These are phyloP conservation scores for Pseudoturritis turrita DNA, from an alignment of 345 rosid species.

Conservation along the genomic window DNA sequence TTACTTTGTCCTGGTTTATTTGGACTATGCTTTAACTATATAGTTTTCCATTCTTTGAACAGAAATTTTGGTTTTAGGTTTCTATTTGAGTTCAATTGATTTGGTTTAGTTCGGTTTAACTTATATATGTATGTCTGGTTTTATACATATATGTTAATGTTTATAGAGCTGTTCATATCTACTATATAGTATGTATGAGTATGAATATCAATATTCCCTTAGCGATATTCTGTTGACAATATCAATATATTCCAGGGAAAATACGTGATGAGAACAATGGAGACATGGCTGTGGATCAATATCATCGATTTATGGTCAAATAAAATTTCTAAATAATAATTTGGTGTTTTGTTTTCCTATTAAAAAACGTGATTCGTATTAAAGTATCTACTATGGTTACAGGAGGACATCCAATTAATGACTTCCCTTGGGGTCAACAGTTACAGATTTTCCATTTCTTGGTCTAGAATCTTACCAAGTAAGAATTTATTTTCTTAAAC, in stretches of 20 bases:
- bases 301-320: conserved; percentile 26
- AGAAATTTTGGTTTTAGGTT: not conserved
- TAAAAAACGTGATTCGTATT: not conserved
- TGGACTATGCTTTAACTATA: not conserved
- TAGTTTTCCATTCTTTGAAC: not conserved
- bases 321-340: not conserved
- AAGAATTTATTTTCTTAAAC: conserved; percentile 18
- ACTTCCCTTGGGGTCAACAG: conserved; percentile 53
- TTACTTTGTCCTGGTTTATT: not conserved
- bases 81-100: not conserved
- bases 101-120: not conserved
- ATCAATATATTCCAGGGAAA: conserved; percentile 21
- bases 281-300: conserved; percentile 34
- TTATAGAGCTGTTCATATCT: not conserved
- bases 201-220: not conserved
- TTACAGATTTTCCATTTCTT: conserved; percentile 77
- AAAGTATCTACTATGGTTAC: not conserved
- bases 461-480: conserved; percentile 82
- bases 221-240: not conserved
- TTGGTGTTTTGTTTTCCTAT: not conserved
- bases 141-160: not conserved
- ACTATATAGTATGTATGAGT: not conserved
- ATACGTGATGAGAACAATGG: conserved; percentile 31
- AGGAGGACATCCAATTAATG: conserved; percentile 72
- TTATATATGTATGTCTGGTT: not conserved